phyloP scores from a whole-genome alignment of 768 basidiomycete species.

The Coprinopsis sp. region DNA sequence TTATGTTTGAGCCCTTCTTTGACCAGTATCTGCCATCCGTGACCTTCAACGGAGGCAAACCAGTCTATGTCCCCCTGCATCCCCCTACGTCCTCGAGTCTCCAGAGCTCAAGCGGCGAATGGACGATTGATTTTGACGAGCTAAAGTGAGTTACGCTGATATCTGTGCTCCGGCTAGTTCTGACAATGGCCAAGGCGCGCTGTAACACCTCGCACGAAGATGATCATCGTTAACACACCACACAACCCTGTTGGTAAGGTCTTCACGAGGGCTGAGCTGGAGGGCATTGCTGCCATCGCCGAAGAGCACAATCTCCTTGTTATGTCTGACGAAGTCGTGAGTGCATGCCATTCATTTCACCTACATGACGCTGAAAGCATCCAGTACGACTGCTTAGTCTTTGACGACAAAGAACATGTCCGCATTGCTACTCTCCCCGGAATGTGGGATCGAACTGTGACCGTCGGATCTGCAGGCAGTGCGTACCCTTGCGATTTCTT shows the following conservation, averaged over 20 bases:
- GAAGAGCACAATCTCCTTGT: slow-evolving; percentile 90
- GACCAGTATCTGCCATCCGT: slow-evolving; percentile 93
- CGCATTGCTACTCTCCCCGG: slow-evolving; percentile 93
- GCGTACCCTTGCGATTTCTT: slow-evolving; percentile 21
- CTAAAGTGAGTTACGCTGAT: slow-evolving; percentile 48
- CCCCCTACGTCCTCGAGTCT: slow-evolving; percentile 55
- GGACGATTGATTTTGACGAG: slow-evolving; percentile 89
- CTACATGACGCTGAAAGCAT: neutral
- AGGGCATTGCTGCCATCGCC: slow-evolving; percentile 80
- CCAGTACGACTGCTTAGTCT: slow-evolving; percentile 92
- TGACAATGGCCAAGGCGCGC: slow-evolving; percentile 42
- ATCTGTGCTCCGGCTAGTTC: neutral
- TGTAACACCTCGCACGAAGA: slow-evolving; percentile 86
- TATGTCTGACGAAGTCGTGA: slow-evolving; percentile 94
- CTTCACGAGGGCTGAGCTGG: slow-evolving; percentile 78
- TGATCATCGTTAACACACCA: slow-evolving; percentile 93
- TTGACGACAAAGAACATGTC: slow-evolving; percentile 82
- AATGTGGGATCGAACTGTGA: slow-evolving; percentile 98
- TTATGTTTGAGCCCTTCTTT: slow-evolving; percentile 98
- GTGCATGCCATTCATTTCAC: slow-evolving; percentile 22
- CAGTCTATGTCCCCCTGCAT: slow-evolving; percentile 92
- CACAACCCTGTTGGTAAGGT: slow-evolving; percentile 99
- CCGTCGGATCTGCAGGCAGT: slow-evolving; percentile 95
- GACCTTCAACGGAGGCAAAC: slow-evolving; percentile 89
- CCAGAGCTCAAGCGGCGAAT: slow-evolving; percentile 64